Conservation (phyloP, 257 asterid species). For the Nicotiana tomentosiformis region DNA sequence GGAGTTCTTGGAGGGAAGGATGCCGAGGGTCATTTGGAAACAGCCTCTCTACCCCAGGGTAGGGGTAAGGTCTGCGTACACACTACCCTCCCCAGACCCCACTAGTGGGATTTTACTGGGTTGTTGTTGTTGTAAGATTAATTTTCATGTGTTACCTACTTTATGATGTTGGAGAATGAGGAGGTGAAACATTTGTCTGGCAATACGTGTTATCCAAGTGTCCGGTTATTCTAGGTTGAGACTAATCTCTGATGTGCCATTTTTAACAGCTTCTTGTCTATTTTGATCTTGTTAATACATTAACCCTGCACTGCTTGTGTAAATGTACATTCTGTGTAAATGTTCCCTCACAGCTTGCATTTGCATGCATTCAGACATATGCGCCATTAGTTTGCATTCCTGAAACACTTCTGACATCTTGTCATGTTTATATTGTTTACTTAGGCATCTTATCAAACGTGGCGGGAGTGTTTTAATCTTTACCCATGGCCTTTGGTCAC, state of each 20-base stretch:
- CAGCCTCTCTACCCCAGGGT: too few species aligned
- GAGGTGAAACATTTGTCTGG: not conserved
- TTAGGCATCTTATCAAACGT: constrained; percentile 67
- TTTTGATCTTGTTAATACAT: not conserved
- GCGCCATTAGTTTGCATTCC: not conserved
- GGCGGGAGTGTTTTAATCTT: constrained; percentile 65
- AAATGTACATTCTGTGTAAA: not conserved
- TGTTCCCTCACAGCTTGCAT: not conserved
- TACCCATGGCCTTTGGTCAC: constrained; percentile 90
- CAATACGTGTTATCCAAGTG: not conserved
- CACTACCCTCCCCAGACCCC: too few species aligned
- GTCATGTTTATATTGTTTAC: not conserved
- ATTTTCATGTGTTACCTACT: not conserved
- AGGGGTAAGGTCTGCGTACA: too few species aligned
- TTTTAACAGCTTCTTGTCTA: not conserved
- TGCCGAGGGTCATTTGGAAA: too few species aligned
- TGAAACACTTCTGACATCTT: not conserved
- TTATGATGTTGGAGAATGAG: not conserved
- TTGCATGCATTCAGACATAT: not conserved
- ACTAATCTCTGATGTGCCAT: not conserved
- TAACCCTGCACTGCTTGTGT: not conserved
- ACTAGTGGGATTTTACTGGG: too few species aligned
- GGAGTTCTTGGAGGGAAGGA: too few species aligned
- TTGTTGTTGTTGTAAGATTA: too few species aligned
- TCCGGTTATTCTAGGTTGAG: not conserved